Evolutionary conservation across 192 early-diverging fungal species (phyloP).

Genomic region (Mortierella alpina): DNA sequence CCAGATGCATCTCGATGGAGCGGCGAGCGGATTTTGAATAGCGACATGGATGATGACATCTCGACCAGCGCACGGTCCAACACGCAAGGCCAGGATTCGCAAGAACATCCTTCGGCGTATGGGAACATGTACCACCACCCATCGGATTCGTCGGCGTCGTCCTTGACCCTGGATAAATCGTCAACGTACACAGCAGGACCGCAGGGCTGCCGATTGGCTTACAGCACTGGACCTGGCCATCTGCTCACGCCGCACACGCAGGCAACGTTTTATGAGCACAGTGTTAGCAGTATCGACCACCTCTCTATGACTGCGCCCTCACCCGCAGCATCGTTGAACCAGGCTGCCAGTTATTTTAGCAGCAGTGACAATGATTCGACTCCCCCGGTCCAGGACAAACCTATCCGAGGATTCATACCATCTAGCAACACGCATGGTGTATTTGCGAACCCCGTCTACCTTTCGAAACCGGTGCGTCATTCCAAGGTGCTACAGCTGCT

Average conservation of each 20-base stretch:
- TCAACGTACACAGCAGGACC: background rate
- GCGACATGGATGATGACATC: conserved; percentile 25
- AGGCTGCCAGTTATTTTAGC: conserved; percentile 31
- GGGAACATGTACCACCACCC: conserved; percentile 11
- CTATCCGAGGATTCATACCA: background rate
- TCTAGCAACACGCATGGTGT: conserved; percentile 5
- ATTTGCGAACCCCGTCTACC: conserved; percentile 36
- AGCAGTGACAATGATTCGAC: conserved; percentile 43
- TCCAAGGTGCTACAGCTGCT: conserved; percentile 42
- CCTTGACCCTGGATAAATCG: conserved; percentile 13
- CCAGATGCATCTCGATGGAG: conserved; percentile 41
- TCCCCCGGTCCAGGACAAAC: background rate
- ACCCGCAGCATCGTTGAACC: conserved; percentile 21
- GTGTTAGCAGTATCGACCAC: conserved; percentile 36
- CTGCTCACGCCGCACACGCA: conserved; percentile 29
- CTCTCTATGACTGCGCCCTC: conserved; percentile 15
- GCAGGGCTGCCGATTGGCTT: background rate
- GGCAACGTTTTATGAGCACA: conserved; percentile 31
- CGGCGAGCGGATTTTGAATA: conserved; percentile 48
- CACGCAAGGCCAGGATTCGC: background rate
- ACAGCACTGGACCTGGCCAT: conserved; percentile 21
- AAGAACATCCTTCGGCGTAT: background rate
- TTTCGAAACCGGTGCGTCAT: conserved; percentile 46
- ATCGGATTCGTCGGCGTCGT: conserved; percentile 24
- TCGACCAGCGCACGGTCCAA: background rate